phyloP scores from a whole-genome alignment of 2,329 filamentous ascomycete species.

The Trichoderma arundinaceum region DNA sequence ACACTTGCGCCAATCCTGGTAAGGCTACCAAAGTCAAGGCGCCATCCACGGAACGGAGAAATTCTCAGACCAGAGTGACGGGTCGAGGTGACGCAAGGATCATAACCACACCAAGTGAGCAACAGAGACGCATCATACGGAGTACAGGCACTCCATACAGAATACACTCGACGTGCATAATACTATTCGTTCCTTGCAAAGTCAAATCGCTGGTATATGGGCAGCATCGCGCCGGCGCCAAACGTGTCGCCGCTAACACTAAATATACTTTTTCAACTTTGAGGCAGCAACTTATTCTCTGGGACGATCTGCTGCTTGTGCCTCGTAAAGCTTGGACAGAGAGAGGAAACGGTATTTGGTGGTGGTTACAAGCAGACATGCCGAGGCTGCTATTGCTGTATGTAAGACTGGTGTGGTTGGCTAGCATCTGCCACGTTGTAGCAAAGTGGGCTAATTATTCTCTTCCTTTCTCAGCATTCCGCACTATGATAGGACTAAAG shows the following conservation, averaged over 20 bases:
- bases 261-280: too few relatives aligned
- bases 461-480: background rate
- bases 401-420: conserved; percentile 9
- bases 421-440: conserved; percentile 15
- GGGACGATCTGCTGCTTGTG: too few relatives aligned
- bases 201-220: too few relatives aligned
- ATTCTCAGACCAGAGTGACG: conserved; percentile 23
- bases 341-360: too few relatives aligned
- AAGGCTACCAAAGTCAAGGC: conserved; percentile 14
- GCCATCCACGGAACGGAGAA: conserved; percentile 25
- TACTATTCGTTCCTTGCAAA: background rate
- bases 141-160: background rate
- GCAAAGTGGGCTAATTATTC: conserved; percentile 18
- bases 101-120: background rate
- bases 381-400: conserved; percentile 17
- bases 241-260: too few relatives aligned
- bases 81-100: conserved; percentile 12
- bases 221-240: too few relatives aligned
- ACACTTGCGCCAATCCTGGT: background rate
- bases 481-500: background rate
- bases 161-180: background rate
- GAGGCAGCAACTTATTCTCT: too few relatives aligned
- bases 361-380: background rate
- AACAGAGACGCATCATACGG: background rate
- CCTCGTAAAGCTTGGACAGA: too few relatives aligned